phyloP scores from a whole-genome alignment of 129 eudicot species.

The Arctium lappa region DNA sequence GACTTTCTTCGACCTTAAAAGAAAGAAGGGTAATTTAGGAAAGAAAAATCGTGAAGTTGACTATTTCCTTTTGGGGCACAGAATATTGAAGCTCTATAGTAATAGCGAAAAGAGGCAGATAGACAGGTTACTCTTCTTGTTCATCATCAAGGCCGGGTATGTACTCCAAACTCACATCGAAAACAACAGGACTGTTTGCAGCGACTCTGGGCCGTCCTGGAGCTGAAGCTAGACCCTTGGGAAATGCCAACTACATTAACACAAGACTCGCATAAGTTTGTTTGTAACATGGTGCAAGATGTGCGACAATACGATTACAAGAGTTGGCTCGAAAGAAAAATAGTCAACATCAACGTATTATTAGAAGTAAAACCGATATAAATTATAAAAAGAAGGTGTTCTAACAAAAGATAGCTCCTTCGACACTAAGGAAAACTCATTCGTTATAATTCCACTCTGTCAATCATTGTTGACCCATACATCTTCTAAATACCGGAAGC shows the following conservation, averaged over 20 bases:
- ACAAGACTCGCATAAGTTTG: background rate
- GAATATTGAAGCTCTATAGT: constrained; percentile 8
- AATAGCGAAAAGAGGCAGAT: background rate
- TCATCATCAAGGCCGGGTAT: constrained; percentile 90
- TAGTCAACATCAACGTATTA: background rate
- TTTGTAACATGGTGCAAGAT: constrained; percentile 3
- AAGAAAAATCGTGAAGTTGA: background rate
- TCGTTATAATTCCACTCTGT: no score
- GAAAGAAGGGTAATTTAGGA: constrained; percentile 7
- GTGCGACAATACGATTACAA: background rate
- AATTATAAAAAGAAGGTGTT: background rate
- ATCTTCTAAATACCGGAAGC: no score
- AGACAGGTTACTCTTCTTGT: constrained; percentile 37
- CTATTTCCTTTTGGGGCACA: background rate
- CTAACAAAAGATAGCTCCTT: background rate
- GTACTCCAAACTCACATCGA: constrained; percentile 96
- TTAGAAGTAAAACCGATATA: background rate
- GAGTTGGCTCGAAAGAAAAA: background rate
- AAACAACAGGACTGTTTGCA: constrained; percentile 84
- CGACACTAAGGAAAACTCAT: no score
- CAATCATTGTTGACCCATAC: no score
- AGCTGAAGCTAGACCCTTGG: constrained; percentile 89
- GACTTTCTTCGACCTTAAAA: background rate
- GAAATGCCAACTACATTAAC: constrained; percentile 74
- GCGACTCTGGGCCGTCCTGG: constrained; percentile 99